Conservation (phyloP, 2,329 filamentous ascomycete genomes). For the Botryotinia narcissicola region DNA sequence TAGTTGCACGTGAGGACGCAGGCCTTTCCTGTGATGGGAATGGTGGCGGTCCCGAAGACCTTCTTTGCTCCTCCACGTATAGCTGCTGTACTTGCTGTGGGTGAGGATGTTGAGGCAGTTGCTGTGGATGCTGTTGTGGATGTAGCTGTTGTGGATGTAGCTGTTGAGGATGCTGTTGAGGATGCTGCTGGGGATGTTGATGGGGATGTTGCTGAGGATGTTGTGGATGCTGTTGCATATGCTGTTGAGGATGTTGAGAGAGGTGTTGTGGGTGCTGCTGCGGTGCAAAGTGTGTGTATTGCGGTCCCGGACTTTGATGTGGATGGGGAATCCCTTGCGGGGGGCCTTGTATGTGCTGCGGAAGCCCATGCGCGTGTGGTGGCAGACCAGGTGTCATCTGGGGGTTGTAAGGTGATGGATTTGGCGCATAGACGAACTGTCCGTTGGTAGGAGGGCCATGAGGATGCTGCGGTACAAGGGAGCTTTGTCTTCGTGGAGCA, state of each 20-base stretch:
- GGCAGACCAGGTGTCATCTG: constrained; percentile 44
- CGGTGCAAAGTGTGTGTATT: constrained; percentile 44
- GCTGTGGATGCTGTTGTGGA: constrained; percentile 36
- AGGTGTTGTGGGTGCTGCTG: constrained; percentile 33
- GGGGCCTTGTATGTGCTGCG: constrained; percentile 32
- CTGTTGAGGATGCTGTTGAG: constrained; percentile 34
- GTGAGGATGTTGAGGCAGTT: constrained; percentile 45
- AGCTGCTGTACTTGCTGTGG: constrained; percentile 57
- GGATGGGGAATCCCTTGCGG: constrained; percentile 28
- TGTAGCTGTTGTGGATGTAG: constrained; percentile 19
- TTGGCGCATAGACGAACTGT: constrained; percentile 75
- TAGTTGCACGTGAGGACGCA: constrained; percentile 45
- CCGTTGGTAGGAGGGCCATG: constrained; percentile 61
- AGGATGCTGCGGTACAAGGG: constrained; percentile 64
- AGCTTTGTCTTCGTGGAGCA: constrained; percentile 71
- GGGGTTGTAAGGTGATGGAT: constrained; percentile 80
- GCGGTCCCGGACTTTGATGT: constrained; percentile 40
- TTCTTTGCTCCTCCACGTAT: constrained; percentile 74
- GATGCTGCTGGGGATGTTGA: constrained; percentile 32
- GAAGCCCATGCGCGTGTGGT: constrained; percentile 42
- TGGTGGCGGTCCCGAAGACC: constrained; percentile 69
- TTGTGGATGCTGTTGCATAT: constrained; percentile 47
- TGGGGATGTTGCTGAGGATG: constrained; percentile 40
- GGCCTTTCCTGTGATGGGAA: constrained; percentile 60
- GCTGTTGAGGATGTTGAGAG: constrained; percentile 41